phyloP scores from a whole-genome alignment of 345 rosid genomes.

The Eutrema japonicum region DNA sequence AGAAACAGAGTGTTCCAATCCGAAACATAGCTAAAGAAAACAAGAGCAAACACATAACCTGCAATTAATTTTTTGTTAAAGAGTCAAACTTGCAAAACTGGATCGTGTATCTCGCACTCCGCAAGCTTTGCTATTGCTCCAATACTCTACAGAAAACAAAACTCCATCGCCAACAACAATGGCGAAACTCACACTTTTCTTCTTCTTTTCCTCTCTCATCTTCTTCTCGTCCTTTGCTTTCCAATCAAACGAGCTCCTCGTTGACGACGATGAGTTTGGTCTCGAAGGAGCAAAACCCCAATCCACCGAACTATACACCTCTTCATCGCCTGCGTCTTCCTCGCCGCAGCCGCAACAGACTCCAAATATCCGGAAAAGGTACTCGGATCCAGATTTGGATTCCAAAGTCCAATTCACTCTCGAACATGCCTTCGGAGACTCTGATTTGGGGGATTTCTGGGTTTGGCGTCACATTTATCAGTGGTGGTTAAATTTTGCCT shows the following conservation, averaged over 20 bases:
- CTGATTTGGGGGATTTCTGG: slow-evolving; percentile 50
- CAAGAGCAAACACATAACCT: background rate
- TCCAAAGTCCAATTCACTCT: slow-evolving; percentile 92
- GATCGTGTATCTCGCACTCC: too few relatives aligned
- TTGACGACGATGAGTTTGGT: too few relatives aligned
- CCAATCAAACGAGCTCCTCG: too few relatives aligned
- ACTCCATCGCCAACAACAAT: slow-evolving; percentile 5
- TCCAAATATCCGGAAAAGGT: slow-evolving; percentile 54
- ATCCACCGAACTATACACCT: slow-evolving; percentile 30
- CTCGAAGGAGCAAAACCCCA: slow-evolving; percentile 57
- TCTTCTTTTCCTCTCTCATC: too few relatives aligned
- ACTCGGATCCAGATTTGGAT: slow-evolving; percentile 76
- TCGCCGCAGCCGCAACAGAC: slow-evolving; percentile 8
- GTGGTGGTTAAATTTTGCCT: too few relatives aligned
- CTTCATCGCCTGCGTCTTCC: background rate
- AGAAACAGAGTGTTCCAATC: slow-evolving; percentile 38
- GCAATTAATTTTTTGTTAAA: too few relatives aligned
- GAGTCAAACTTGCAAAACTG: background rate
- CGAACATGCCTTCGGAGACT: slow-evolving; percentile 90
- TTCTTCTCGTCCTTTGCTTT: too few relatives aligned
- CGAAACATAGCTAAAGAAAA: background rate
- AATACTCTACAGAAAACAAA: too few relatives aligned
- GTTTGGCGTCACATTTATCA: too few relatives aligned
- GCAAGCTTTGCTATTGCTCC: slow-evolving; percentile 1
- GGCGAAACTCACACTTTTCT: too few relatives aligned